Percentiles rank a stretch among this genome's conserved stretches.
phyloP scores from a whole-genome alignment of 768 basidiomycete genomes.

The Nevesoporus exiguus region DNA sequence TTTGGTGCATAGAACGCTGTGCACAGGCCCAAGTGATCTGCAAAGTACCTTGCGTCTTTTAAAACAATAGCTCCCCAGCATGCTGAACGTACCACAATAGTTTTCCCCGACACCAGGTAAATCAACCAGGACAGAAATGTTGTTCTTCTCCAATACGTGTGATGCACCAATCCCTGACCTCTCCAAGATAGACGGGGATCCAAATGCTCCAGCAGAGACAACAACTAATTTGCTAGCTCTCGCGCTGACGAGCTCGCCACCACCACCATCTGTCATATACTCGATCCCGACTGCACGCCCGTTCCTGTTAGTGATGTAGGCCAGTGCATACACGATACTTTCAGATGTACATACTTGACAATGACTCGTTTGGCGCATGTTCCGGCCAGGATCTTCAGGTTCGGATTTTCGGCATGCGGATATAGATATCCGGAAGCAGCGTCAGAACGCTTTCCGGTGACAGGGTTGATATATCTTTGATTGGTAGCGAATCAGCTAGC shows the following conservation, averaged over 20 bases:
- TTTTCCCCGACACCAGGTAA: slow-evolving; percentile 8
- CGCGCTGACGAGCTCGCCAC: not conserved
- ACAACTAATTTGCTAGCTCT: slow-evolving; percentile 1
- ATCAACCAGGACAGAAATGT: not conserved
- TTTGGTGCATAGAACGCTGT: too few species aligned
- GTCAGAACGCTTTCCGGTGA: slow-evolving; percentile 7
- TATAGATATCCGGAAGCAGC: slow-evolving; percentile 7
- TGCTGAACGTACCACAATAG: too few species aligned
- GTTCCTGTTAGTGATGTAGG: not conserved
- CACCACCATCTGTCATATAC: not conserved
- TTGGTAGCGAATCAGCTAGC: not conserved
- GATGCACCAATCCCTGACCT: slow-evolving; percentile 5
- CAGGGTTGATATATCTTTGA: slow-evolving; percentile 1
- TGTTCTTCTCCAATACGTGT: not conserved
- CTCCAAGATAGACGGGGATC: slow-evolving; percentile 6
- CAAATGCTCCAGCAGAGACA: slow-evolving; percentile 1
- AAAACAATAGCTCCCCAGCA: too few species aligned
- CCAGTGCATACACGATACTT: not conserved
- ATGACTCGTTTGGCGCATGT: slow-evolving; percentile 3
- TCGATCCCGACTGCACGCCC: slow-evolving; percentile 1
- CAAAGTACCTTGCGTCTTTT: too few species aligned
- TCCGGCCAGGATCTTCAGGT: slow-evolving; percentile 1
- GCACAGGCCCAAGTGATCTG: too few species aligned
- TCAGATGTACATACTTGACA: not conserved
- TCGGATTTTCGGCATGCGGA: not conserved